Conservation (phyloP, 768 basidiomycete genomes). For the Lepiota venenata region DNA sequence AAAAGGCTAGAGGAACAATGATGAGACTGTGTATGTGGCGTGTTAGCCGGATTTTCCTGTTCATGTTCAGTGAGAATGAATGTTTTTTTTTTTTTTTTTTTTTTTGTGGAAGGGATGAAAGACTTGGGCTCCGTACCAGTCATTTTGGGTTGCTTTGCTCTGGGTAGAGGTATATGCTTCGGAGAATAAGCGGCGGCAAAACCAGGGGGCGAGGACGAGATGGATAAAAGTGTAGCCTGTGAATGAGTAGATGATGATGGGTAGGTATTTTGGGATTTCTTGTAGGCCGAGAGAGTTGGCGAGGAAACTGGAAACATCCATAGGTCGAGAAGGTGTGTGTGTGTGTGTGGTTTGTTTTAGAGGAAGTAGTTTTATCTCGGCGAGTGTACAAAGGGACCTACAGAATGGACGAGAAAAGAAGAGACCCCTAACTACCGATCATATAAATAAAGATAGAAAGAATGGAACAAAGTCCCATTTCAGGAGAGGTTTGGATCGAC, state of each 20-base stretch:
- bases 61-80: slow-evolving; percentile 15
- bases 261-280: slow-evolving; percentile 52
- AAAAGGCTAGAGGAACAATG: slow-evolving; percentile 63
- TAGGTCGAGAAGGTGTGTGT: background rate
- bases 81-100: too few relatives aligned
- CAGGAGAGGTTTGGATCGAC: too few relatives aligned
- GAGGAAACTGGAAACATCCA: slow-evolving; percentile 19
- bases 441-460: too few relatives aligned
- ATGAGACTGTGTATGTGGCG: slow-evolving; percentile 72
- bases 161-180: slow-evolving; percentile 47
- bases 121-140: slow-evolving; percentile 63
- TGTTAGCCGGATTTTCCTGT: slow-evolving; percentile 66
- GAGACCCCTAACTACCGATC: too few relatives aligned
- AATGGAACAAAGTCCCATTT: too few relatives aligned
- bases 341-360: too few relatives aligned
- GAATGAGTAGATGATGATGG: slow-evolving; percentile 51
- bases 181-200: slow-evolving; percentile 46
- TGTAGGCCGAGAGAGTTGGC: slow-evolving; percentile 42
- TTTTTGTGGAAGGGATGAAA: too few relatives aligned
- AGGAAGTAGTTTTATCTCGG: slow-evolving; percentile 9
- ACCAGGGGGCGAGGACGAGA: slow-evolving; percentile 50
- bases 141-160: slow-evolving; percentile 45
- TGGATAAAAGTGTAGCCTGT: slow-evolving; percentile 57
- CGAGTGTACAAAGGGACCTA: too few relatives aligned
- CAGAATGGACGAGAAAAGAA: too few relatives aligned